A percentile compares a stretch with the other conserved stretches of the same genome.
Evolutionary conservation across 805 yeast species (phyloP).

Genomic region (Nakazawaea holstii): DNA sequence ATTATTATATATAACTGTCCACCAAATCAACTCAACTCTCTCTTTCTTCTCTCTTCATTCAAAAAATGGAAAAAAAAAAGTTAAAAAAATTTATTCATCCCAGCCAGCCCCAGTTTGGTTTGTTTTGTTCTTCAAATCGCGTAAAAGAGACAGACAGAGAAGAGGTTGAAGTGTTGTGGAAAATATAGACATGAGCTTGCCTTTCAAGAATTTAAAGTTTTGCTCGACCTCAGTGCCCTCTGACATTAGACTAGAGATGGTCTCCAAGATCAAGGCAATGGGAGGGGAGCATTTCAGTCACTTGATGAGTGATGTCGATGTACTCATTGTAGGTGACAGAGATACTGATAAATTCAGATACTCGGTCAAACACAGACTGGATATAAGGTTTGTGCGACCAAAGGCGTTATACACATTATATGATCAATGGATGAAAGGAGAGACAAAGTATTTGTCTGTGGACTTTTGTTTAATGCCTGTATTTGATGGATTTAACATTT

Average conservation of each 20-base stretch:
- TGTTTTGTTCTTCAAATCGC: too few relatives aligned
- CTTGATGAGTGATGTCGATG: constrained; percentile 55
- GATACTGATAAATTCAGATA: constrained; percentile 51
- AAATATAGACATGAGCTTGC: constrained; percentile 16
- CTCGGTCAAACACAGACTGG: constrained; percentile 45
- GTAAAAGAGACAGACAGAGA: too few relatives aligned
- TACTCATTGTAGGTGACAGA: constrained; percentile 53
- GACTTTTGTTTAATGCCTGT: constrained; percentile 28
- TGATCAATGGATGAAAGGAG: constrained; percentile 49
- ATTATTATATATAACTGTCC: too few relatives aligned
- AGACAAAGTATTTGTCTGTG: constrained; percentile 19
- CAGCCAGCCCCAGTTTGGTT: not conserved
- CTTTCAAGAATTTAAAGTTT: constrained; percentile 44
- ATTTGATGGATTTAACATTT: constrained; percentile 39
- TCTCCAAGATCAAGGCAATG: constrained; percentile 40
- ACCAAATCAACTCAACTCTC: too few relatives aligned
- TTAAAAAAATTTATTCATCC: too few relatives aligned
- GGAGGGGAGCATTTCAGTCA: constrained; percentile 59
- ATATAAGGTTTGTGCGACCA: constrained; percentile 50
- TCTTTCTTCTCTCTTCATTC: not conserved
- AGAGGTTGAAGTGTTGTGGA: not conserved
- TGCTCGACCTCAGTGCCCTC: constrained; percentile 52
- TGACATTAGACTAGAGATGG: constrained; percentile 34
- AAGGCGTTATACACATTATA: constrained; percentile 39
- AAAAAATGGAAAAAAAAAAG: too few relatives aligned